Conservation (phyloP, 169 alveolate genomes). For the Plasmodium malariae region DNA sequence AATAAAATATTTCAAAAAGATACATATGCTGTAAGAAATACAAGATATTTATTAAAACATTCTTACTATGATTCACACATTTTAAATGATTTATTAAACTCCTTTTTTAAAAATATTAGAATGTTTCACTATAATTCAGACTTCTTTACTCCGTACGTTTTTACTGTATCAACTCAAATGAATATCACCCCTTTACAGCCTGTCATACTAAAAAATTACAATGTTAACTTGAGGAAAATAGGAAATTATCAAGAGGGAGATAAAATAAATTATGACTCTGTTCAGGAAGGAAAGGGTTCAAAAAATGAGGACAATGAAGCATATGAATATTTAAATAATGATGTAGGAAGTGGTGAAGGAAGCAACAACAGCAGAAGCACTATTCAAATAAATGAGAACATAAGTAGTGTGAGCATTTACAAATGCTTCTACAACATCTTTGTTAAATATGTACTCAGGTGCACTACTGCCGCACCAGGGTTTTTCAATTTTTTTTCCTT, state of each 20-base stretch:
- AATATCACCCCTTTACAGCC: constrained; percentile 85
- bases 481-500: constrained; percentile 85
- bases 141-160: constrained; percentile 85
- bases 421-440: constrained; percentile 79
- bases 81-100: constrained; percentile 78
- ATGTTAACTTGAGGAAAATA: constrained; percentile 23
- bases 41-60: constrained; percentile 85
- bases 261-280: neutral
- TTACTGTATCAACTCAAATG: constrained; percentile 86
- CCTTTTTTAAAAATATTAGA: constrained; percentile 81
- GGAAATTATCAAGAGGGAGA: neutral
- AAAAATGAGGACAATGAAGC: neutral
- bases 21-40: constrained; percentile 80
- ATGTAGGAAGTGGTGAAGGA: neutral
- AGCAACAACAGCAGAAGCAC: neutral
- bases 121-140: constrained; percentile 90
- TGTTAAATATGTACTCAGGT: constrained; percentile 85
- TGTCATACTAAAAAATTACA: constrained; percentile 85
- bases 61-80: constrained; percentile 87
- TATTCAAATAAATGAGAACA: constrained; percentile 51
- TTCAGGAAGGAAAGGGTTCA: neutral
- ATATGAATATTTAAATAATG: neutral
- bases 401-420: constrained; percentile 49
- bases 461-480: constrained; percentile 92
- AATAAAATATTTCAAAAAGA: constrained; percentile 86